These are phyloP conservation scores for Silene noctiflora DNA, from an alignment of 179 eudicot genomes.

Conservation along the genomic window DNA sequence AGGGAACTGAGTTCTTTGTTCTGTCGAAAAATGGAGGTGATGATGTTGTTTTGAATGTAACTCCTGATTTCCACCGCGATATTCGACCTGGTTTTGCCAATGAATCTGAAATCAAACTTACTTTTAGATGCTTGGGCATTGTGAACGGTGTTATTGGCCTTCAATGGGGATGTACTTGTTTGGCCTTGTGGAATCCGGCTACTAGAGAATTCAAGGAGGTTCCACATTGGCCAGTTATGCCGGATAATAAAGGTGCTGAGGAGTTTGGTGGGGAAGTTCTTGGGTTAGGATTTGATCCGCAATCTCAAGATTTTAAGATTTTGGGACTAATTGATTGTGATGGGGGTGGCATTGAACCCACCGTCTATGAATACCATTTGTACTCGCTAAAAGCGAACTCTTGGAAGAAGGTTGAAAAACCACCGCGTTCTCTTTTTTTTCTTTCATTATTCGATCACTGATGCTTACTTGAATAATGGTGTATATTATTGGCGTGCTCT, in stretches of 20 bases:
- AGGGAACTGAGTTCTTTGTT: neutral
- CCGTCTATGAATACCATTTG: neutral
- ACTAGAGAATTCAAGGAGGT: slow-evolving; percentile 9
- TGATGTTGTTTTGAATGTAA: neutral
- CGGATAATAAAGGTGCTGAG: neutral
- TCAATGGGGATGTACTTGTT: neutral
- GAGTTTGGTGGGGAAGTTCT: neutral
- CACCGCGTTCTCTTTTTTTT: neutral
- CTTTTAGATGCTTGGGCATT: neutral
- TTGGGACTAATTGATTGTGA: neutral
- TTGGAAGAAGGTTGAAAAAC: slow-evolving; percentile 11
- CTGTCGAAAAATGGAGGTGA: neutral
- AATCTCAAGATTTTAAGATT: slow-evolving; percentile 12
- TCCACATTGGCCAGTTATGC: neutral
- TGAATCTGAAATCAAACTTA: neutral
- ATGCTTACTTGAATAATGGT: neutral
- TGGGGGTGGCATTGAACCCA: neutral
- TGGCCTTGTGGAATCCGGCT: slow-evolving; percentile 16
- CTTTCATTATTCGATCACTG: neutral
- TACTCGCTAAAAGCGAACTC: slow-evolving; percentile 9
- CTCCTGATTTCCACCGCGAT: slow-evolving; percentile 6
- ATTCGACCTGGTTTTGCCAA: neutral
- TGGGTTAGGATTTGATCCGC: slow-evolving; percentile 13
- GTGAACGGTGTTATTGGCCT: slow-evolving; percentile 13
- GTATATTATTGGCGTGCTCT: neutral